Evolutionary conservation across 116 monocot genomes (phyloP), one percentile per base, ranked within the genome.

Genomic region (Cymodocea nodosa): DNA sequence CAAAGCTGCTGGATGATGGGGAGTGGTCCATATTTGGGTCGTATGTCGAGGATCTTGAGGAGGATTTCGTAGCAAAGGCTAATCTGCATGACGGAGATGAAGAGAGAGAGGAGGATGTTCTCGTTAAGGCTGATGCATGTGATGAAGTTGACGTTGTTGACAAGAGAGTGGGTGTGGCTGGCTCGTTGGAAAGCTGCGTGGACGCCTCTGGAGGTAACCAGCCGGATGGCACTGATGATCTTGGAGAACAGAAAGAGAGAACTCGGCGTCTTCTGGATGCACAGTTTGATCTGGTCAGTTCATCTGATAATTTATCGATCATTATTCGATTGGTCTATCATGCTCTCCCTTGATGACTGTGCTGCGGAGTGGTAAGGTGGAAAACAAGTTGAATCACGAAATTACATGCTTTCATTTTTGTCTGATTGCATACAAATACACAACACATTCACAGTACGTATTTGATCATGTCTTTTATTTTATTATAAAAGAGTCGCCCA

Each of bases 41-140:
- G 2, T 92, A 92, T 71, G 74, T 72, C 16, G 99, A 99, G 81
- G 99, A 89, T 15, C 73, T 99, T 67, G 99, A 99, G 68, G 99
- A 99, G 76, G 92, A 99, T 84, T 99, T 99, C 50, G 86, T 99
- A 1, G 50, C 79, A n/a, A 80, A 74, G 60, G 99, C 99, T 8
- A 89, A 99, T 49, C 52, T 73, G 11, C 80, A 65, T 14, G 80
- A 60, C 23, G 76, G 22, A 11, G 83, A 70, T 23, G 88, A 72
- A 37, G 70, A 58, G 11, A 56, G 8, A 61, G 52, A 48, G 60
- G 56, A 14, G 52, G 57, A 50, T 2, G 55, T 62, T 34, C 64
- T 1, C 20, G 51, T 17, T 63, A n/a, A 13, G 16, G 19, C 0
- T 49, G 23, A 25, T 17, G 64, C 6, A 18, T 4, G 23, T 12